Conservation (phyloP, 2,329 filamentous ascomycete genomes). For the Fusarium sp. region DNA sequence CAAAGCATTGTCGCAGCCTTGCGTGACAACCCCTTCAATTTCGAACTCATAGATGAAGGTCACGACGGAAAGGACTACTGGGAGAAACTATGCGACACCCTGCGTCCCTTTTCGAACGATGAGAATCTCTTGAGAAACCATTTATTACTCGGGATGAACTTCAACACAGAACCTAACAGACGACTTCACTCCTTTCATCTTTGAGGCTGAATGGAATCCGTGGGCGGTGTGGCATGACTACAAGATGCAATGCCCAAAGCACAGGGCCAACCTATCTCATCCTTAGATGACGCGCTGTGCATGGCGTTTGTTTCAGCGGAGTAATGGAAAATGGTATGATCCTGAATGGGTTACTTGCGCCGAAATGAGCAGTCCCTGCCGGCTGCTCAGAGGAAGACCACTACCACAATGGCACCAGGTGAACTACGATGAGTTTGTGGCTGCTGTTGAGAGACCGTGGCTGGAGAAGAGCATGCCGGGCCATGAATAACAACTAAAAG, state of each 20-base stretch:
- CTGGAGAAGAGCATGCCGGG: no score
- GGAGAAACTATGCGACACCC: neutral
- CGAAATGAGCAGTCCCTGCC: no score
- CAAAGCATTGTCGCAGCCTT: neutral
- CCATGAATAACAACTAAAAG: neutral
- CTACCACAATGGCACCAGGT: neutral
- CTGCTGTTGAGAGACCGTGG: neutral
- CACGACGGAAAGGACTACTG: neutral
- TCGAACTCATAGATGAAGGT: accelerated
- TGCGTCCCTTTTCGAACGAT: neutral
- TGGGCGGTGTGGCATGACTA: neutral
- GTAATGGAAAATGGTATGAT: neutral
- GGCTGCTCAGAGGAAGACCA: no score
- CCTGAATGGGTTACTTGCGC: neutral
- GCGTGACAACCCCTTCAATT: neutral
- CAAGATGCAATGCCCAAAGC: neutral
- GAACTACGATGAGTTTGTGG: neutral
- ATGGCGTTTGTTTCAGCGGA: accelerated
- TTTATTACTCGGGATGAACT: neutral
- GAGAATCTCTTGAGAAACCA: accelerated
- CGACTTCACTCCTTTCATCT: neutral
- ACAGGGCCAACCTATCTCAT: neutral
- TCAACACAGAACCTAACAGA: no score
- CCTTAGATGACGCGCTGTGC: accelerated
- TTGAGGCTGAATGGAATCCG: neutral